Percentiles rank a stretch among this genome's conserved stretches.
Conservation (phyloP, 371 early-diverging fungal genomes). For the Basidiobolus meristosporus region DNA sequence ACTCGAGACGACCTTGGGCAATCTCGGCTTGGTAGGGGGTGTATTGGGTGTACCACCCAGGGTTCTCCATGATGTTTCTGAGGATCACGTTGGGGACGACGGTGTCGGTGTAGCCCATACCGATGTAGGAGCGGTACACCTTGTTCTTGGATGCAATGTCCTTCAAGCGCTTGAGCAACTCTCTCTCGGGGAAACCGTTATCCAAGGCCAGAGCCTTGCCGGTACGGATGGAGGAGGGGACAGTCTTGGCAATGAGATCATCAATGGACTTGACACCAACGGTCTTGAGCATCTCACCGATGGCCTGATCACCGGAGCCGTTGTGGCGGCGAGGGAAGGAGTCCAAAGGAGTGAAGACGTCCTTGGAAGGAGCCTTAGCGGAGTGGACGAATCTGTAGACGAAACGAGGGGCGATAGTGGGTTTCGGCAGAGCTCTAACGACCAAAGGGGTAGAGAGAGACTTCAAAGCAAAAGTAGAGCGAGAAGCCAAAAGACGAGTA, state of each 20-base stretch:
- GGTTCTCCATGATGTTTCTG: constrained; percentile 91
- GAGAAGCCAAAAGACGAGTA: too few species aligned
- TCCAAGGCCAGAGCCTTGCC: constrained; percentile 35
- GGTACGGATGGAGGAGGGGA: constrained; percentile 67
- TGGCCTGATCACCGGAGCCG: constrained; percentile 57
- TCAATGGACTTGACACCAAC: constrained; percentile 60
- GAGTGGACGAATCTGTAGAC: neutral
- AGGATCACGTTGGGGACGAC: constrained; percentile 85
- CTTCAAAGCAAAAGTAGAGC: too few species aligned
- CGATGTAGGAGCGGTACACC: constrained; percentile 76
- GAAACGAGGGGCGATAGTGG: neutral
- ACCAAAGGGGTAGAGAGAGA: too few species aligned
- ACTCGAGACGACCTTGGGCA: constrained; percentile 91
- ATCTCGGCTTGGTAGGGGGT: constrained; percentile 98
- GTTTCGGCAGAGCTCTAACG: too few species aligned
- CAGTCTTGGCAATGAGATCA: constrained; percentile 58
- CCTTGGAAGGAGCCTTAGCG: neutral
- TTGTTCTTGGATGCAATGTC: constrained; percentile 77
- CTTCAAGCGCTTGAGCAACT: constrained; percentile 59
- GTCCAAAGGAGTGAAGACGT: constrained; percentile 34
- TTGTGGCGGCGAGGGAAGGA: constrained; percentile 75
- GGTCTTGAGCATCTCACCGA: constrained; percentile 56
- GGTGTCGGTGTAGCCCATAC: constrained; percentile 84
- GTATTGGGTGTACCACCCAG: constrained; percentile 80
- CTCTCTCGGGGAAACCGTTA: constrained; percentile 58